Evolutionary conservation across 2,329 filamentous ascomycete species (phyloP).

Genomic region (Lanzia echinophila): DNA sequence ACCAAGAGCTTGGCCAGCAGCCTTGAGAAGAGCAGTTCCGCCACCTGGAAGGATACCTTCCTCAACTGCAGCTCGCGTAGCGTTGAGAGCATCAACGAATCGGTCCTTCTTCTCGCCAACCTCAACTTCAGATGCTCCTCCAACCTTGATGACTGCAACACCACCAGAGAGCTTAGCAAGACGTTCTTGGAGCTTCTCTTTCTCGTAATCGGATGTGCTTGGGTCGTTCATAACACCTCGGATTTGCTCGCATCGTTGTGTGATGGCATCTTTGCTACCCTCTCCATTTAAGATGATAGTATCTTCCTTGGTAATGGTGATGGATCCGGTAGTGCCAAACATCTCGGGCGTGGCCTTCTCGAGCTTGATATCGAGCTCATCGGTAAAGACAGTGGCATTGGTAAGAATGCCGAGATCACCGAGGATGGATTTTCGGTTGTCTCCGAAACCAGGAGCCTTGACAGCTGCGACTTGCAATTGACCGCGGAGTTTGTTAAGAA

Average conservation of each 20-base stretch:
- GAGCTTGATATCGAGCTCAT: constrained; percentile 97
- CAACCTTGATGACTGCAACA: constrained; percentile 99
- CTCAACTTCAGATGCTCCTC: constrained; percentile 95
- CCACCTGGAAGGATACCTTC: constrained; percentile 98
- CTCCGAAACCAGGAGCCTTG: constrained; percentile 98
- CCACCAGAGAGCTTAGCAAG: constrained; percentile 98
- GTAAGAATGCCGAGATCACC: constrained; percentile 93
- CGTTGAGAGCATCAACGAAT: constrained; percentile 96
- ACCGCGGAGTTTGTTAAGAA: constrained; percentile 99
- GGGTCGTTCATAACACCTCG: constrained; percentile 93
- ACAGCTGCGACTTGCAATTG: constrained; percentile 98
- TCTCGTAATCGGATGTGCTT: constrained; percentile 96
- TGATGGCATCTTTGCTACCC: constrained; percentile 86
- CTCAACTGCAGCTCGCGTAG: constrained; percentile 95
- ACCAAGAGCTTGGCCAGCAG: constrained; percentile 78
- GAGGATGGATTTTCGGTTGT: constrained; percentile 99
- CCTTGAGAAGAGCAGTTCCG: constrained; percentile 97
- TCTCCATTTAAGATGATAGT: constrained; percentile 98
- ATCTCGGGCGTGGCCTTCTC: constrained; percentile 95
- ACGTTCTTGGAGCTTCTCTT: constrained; percentile 99
- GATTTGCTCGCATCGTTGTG: constrained; percentile 98
- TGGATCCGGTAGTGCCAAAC: constrained; percentile 94
- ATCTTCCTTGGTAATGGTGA: constrained; percentile 99
- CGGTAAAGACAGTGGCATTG: constrained; percentile 95
- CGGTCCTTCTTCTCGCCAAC: constrained; percentile 99